These are phyloP conservation scores for Didymella pomorum DNA, from an alignment of 2,329 filamentous ascomycete species.

Conservation along the genomic window DNA sequence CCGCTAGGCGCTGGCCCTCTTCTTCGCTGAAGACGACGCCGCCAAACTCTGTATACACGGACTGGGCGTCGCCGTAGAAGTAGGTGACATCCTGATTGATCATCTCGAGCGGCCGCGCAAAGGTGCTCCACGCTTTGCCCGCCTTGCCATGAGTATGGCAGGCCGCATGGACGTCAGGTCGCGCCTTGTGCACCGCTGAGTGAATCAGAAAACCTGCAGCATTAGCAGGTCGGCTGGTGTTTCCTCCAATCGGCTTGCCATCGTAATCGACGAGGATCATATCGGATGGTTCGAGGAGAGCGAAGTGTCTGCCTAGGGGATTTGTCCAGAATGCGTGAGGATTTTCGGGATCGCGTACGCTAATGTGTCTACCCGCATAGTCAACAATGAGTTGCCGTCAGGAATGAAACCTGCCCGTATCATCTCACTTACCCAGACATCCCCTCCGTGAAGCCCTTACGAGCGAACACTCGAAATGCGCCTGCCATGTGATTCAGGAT, in stretches of 20 bases:
- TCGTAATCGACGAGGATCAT: conserved; percentile 71
- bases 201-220: conserved; percentile 76
- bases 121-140: conserved; percentile 73
- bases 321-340: conserved; percentile 73
- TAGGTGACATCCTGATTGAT: conserved; percentile 72
- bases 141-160: conserved; percentile 73
- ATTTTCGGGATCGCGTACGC: conserved; percentile 70
- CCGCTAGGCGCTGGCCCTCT: conserved; percentile 71
- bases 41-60: conserved; percentile 70
- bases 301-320: conserved; percentile 71
- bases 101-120: conserved; percentile 73
- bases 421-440: conserved; percentile 55
- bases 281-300: conserved; percentile 68
- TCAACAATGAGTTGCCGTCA: neutral
- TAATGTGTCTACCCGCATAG: conserved; percentile 64
- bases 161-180: conserved; percentile 70
- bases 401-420: neutral
- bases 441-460: conserved; percentile 72
- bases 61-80: conserved; percentile 69
- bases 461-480: conserved; percentile 72
- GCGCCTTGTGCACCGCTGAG: conserved; percentile 70
- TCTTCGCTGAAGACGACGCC: conserved; percentile 69
- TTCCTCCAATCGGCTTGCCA: conserved; percentile 71
- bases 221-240: conserved; percentile 67
- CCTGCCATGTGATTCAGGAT: conserved; percentile 70